These are phyloP conservation scores for Pseudogymnoascus sp. DNA, from an alignment of 2,329 filamentous ascomycete genomes.

Conservation along the genomic window DNA sequence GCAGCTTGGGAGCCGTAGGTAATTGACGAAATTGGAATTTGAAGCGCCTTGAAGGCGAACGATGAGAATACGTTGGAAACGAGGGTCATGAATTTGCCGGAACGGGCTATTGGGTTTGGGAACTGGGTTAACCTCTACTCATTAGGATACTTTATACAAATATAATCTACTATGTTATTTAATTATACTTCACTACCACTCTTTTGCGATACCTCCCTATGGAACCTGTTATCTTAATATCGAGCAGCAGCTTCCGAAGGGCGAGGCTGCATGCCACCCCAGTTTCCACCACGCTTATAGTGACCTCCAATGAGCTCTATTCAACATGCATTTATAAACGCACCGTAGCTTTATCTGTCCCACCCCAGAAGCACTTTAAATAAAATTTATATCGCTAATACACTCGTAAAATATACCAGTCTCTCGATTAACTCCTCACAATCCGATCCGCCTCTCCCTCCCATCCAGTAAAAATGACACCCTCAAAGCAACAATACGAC, in stretches of 20 bases:
- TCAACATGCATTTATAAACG: background rate
- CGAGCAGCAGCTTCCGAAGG: background rate
- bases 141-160: background rate
- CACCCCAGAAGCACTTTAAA: background rate
- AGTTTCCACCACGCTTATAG: background rate
- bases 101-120: background rate
- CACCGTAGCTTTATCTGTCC: background rate
- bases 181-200: background rate
- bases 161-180: background rate
- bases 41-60: background rate
- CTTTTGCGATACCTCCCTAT: too few relatives aligned
- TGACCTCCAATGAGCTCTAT: background rate
- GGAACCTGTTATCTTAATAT: background rate
- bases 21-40: background rate
- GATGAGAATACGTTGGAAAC: background rate
- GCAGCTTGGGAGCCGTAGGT: background rate
- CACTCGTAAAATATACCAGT: background rate
- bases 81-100: background rate
- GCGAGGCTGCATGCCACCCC: background rate
- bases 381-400: background rate
- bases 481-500: constrained; percentile 17
- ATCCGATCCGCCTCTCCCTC: background rate
- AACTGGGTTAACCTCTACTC: background rate
- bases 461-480: constrained; percentile 14
- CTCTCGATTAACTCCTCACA: background rate